Evolutionary conservation across 768 basidiomycete genomes (phyloP).

Genomic region (Termitomyces sp.): DNA sequence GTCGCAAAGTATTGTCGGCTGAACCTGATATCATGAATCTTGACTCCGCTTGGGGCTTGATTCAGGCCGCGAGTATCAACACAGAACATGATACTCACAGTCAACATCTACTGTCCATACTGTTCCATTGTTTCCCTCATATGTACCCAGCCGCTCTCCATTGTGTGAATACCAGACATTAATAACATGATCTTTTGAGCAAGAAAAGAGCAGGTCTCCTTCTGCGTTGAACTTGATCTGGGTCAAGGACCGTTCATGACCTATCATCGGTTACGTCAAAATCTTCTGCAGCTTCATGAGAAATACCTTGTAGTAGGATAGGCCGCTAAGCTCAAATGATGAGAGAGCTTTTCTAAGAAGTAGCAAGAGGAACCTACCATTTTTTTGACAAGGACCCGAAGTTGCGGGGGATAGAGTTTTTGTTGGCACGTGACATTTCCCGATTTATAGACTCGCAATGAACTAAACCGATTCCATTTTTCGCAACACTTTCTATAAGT

Average conservation of each 20-base stretch:
- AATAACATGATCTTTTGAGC: conserved; percentile 91
- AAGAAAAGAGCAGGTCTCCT: conserved; percentile 93
- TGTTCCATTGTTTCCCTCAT: conserved; percentile 91
- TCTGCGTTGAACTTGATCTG: conserved; percentile 97
- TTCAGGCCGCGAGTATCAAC: not conserved
- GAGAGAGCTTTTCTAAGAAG: not conserved
- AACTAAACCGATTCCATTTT: not conserved
- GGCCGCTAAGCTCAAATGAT: conserved; percentile 43
- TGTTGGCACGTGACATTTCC: conserved; percentile 16
- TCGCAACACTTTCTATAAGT: not conserved
- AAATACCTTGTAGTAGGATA: conserved; percentile 64
- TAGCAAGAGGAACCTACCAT: conserved; percentile 23
- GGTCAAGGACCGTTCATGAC: conserved; percentile 95
- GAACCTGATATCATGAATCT: conserved; percentile 85
- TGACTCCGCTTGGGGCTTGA: conserved; percentile 53
- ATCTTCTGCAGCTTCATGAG: not conserved
- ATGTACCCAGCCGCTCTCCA: conserved; percentile 95
- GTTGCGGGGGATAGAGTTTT: conserved; percentile 11
- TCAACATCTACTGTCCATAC: conserved; percentile 98
- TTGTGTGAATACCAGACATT: conserved; percentile 98
- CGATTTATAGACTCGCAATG: not conserved
- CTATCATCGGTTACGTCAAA: conserved; percentile 31
- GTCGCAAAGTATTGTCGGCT: conserved; percentile 87
- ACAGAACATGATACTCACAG: conserved; percentile 49
- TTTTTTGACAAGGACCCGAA: conserved; percentile 15